Base-by-base conservation (phyloP, 192 early-diverging fungal genomes). In the Lunasporangiospora selenospora region DNA sequence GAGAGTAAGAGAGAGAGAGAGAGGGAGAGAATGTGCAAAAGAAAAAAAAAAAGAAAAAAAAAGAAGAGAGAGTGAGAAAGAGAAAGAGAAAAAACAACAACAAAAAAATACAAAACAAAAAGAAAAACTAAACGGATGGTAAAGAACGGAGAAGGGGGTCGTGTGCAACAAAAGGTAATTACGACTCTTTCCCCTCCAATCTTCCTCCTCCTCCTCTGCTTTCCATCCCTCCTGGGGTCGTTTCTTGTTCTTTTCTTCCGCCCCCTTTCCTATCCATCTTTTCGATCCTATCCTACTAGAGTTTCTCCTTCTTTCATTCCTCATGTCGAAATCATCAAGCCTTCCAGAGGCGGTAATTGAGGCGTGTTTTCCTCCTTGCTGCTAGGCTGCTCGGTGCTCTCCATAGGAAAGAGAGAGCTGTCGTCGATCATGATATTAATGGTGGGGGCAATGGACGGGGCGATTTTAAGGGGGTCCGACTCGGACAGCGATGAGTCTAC, bases 341-440 rank as follows among this genome's bases (percentile, higher is more conserved):
- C 67, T 38, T 71, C 67, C 29, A 71, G 46, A 32, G 67, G 50
- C 4, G 59, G 67, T 31, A 51, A 48, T 21, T 62, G 67, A 19
- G 67, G 58, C 8, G 59, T 33, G 4, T 3, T 8, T 7, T 2
- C 3, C 15, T 27, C 51, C 15, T 36, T n/a, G 3, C 19, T 24
- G 45, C 29, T 26, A 19, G 19, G 0, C 2, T 19, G 18, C 2
- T 33, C 26, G 51, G 7, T 18, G 23, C 9, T 50, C 5, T 24
- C 15, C 0, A 9, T 33, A 13, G 26, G 46, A 7, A 6, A 26
- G 29, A 37, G 24, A 6, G 57, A 59, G 23, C 57, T 51, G n/a
- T 49, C 33, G 43, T 67, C 50, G 27, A 58, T 53, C 11, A 33
- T 53, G 43, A 67, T 45, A 67, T 58, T 43, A 41, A 67, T 43